Base-by-base conservation (phyloP, 2,329 filamentous ascomycete species). In the Orbilia oligospora region DNA sequence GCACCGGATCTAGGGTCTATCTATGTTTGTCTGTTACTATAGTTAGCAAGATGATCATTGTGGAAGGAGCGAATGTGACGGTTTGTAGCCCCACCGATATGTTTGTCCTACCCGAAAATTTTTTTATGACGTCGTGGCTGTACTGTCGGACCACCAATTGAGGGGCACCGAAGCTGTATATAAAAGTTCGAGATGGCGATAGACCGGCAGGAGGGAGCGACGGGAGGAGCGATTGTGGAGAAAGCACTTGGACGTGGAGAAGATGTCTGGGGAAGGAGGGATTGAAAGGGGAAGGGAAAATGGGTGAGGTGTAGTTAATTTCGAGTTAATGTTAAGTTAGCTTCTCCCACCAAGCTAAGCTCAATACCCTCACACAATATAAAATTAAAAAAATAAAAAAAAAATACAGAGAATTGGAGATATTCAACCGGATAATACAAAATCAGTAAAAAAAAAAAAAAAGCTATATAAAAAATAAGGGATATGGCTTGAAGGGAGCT, bases 71-170 rank as follows among this genome's bases (percentile, higher is more conserved):
- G 56, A 61, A 61, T 18, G 27, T 36, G 55, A 41, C 38, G 38
- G 61, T 36, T 58, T 20, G 30, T 14, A 58, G 33, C 53, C 53
- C 53, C 41, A 49, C 36, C n/a, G 38, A 33, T 20, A n/a, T 5
- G 38, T 46, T 48, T 46, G 38, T 63, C 71, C 36, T 63, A 68
- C 71, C 20, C 63, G 58, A 53, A 30, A 46, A 46, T 18, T 53
- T 58, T n/a, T 67, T 46, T 61, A 75, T 75, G 71, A 75, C 71
- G 71, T 75, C 64, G 71, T 55, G 58, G 41, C 49, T 12, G 44
- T 18, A 61, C 33, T 27, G 36, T 61, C 56, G n/a, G n/a, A 61
- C 30, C 56, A 38, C 48, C 68, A 71, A 71, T 63, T 63, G 55
- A 36, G n/a, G 44, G 44, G 41, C 20, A 20, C 48, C 10, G 27